Conservation (phyloP, 805 yeast species). For the Candida wancherniae region DNA sequence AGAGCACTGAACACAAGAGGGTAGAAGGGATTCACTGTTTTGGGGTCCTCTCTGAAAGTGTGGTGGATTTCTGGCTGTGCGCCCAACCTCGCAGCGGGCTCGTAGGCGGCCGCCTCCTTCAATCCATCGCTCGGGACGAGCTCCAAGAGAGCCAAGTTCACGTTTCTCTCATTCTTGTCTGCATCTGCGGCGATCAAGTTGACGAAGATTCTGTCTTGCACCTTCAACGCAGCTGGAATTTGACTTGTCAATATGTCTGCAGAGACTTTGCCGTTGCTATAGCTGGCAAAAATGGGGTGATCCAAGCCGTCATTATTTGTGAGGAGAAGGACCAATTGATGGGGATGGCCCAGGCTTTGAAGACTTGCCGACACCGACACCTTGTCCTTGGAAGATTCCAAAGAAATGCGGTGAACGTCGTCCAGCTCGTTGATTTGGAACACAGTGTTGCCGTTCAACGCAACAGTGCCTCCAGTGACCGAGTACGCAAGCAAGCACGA, state of each 20-base stretch:
- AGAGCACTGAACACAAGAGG: constrained; percentile 48
- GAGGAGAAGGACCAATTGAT: constrained; percentile 30
- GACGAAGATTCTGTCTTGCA: constrained; percentile 27
- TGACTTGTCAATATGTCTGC: constrained; percentile 23
- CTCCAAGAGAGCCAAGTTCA: constrained; percentile 26
- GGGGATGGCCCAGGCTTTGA: constrained; percentile 25
- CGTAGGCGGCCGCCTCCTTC: constrained; percentile 19
- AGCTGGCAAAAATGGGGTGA: constrained; percentile 28
- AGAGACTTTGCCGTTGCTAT: constrained; percentile 17
- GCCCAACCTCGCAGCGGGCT: constrained; percentile 37
- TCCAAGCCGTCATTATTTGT: constrained; percentile 29
- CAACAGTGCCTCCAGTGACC: constrained; percentile 27
- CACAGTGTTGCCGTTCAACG: constrained; percentile 18
- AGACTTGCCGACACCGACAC: constrained; percentile 26
- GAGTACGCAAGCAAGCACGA: constrained; percentile 25
- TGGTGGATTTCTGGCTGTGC: constrained; percentile 60
- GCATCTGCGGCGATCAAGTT: constrained; percentile 30
- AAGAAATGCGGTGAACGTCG: constrained; percentile 25
- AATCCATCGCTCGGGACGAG: constrained; percentile 27
- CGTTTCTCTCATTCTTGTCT: constrained; percentile 14
- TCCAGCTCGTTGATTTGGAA: constrained; percentile 29
- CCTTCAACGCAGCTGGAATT: constrained; percentile 34
- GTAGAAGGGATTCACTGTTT: constrained; percentile 46
- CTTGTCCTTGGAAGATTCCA: constrained; percentile 30
- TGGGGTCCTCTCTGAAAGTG: constrained; percentile 51